These are phyloP conservation scores for Eucalyptus curtisii DNA, from an alignment of 345 rosid species.

Conservation along the genomic window DNA sequence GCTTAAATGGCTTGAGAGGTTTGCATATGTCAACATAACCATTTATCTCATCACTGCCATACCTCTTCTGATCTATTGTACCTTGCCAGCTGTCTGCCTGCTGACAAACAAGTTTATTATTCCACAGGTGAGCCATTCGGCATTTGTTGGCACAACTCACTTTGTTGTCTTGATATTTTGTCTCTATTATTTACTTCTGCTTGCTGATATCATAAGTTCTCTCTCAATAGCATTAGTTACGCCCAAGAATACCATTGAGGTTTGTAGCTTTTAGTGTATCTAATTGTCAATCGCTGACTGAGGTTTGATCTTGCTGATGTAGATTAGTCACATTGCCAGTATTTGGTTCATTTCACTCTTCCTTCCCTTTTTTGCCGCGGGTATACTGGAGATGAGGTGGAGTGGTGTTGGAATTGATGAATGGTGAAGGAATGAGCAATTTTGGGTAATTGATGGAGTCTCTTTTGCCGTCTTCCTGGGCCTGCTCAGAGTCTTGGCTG, in stretches of 20 bases:
- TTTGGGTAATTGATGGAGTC: conserved; percentile 97
- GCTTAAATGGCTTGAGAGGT: conserved; percentile 84
- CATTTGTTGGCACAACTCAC: neutral
- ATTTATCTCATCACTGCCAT: conserved; percentile 59
- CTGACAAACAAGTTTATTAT: conserved; percentile 86
- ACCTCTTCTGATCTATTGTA: conserved; percentile 18
- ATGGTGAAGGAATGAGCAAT: conserved; percentile 97
- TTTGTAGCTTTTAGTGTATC: neutral
- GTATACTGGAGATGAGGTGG: conserved; percentile 93
- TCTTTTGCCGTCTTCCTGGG: conserved; percentile 87
- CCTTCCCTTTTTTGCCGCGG: conserved; percentile 77
- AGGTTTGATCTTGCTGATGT: conserved; percentile 5
- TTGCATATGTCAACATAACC: conserved; percentile 73
- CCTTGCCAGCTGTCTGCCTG: conserved; percentile 88
- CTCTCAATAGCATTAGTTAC: neutral
- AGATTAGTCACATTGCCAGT: conserved; percentile 86
- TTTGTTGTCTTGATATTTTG: neutral
- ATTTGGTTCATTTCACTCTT: conserved; percentile 87
- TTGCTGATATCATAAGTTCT: neutral
- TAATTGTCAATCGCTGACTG: neutral
- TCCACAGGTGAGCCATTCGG: conserved; percentile 49
- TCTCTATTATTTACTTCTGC: neutral
- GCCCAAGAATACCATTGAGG: neutral
- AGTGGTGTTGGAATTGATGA: conserved; percentile 90
- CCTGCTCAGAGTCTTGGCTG: conserved; percentile 78